phyloP scores from a whole-genome alignment of 441 rosid genomes.

The Theobroma grandiflorum region DNA sequence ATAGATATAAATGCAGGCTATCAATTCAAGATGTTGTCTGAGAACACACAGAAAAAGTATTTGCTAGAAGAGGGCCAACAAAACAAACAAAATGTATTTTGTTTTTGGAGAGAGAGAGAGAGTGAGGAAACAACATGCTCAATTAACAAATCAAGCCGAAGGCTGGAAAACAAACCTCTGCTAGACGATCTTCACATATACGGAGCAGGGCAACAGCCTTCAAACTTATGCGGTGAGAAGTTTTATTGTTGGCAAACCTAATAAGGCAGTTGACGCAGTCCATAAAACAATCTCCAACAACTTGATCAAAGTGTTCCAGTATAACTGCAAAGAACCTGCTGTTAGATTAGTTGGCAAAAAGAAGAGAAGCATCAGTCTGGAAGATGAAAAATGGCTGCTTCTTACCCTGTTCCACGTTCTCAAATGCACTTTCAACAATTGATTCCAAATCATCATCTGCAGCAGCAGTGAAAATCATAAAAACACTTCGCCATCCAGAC shows the following conservation, averaged over 20 bases:
- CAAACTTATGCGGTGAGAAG: slow-evolving; percentile 94
- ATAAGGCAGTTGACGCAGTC: slow-evolving; percentile 99
- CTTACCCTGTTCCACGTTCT: slow-evolving; percentile 99
- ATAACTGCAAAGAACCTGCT: slow-evolving; percentile 75
- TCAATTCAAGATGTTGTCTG: slow-evolving; percentile 3
- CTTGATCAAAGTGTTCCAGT: slow-evolving; percentile 99
- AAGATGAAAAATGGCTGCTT: slow-evolving; percentile 30
- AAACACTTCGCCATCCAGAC: slow-evolving; percentile 99
- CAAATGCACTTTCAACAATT: slow-evolving; percentile 98
- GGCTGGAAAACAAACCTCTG: slow-evolving; percentile 70
- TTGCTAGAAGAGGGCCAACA: neutral
- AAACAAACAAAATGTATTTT: neutral
- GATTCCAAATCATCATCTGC: slow-evolving; percentile 96
- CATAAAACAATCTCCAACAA: slow-evolving; percentile 99
- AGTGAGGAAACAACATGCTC: slow-evolving; percentile 14
- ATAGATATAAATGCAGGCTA: slow-evolving; percentile 2
- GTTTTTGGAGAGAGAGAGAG: neutral
- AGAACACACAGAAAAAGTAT: neutral
- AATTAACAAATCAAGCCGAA: slow-evolving; percentile 18
- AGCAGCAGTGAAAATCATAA: slow-evolving; percentile 98
- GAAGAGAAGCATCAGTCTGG: slow-evolving; percentile 24
- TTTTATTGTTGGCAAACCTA: slow-evolving; percentile 96
- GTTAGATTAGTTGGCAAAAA: slow-evolving; percentile 36
- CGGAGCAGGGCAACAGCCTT: slow-evolving; percentile 99
- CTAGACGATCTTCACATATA: slow-evolving; percentile 99